Evolutionary conservation across 2,329 filamentous ascomycete genomes (phyloP).

Genomic region (Calonectria fujianensis): DNA sequence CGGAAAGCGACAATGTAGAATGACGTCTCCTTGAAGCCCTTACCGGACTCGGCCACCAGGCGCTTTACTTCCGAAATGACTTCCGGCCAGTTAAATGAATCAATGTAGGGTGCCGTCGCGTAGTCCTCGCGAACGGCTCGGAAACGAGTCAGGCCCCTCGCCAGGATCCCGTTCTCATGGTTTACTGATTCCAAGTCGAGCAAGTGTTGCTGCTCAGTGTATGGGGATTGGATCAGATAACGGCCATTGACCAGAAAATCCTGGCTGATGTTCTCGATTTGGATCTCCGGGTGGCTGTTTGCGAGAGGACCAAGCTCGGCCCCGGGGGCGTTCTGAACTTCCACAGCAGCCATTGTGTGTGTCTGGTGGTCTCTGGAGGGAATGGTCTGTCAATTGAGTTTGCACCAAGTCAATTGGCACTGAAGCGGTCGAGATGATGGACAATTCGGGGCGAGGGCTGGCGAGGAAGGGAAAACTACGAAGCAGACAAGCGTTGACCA

Average conservation of each 20-base stretch:
- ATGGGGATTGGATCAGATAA: slow-evolving; percentile 82
- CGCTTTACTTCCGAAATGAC: slow-evolving; percentile 76
- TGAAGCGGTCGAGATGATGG: slow-evolving; percentile 21
- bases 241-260: slow-evolving; percentile 48
- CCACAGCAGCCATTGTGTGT: slow-evolving; percentile 55
- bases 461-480: slow-evolving; percentile 31
- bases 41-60: slow-evolving; percentile 67
- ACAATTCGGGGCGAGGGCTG: slow-evolving; percentile 18
- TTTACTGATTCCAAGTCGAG: slow-evolving; percentile 82
- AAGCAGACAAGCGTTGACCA: slow-evolving; percentile 16
- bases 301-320: slow-evolving; percentile 51
- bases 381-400: neutral
- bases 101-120: slow-evolving; percentile 82
- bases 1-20: slow-evolving; percentile 93
- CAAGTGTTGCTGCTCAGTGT: slow-evolving; percentile 81
- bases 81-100: slow-evolving; percentile 85
- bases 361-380: slow-evolving; percentile 7
- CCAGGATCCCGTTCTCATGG: slow-evolving; percentile 79
- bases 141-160: slow-evolving; percentile 81
- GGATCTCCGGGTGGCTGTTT: slow-evolving; percentile 52
- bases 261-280: slow-evolving; percentile 51
- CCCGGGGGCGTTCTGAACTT: slow-evolving; percentile 51
- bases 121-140: slow-evolving; percentile 80
- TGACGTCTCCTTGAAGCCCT: slow-evolving; percentile 74
- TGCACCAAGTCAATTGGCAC: slow-evolving; percentile 15